These are phyloP conservation scores for Onygenales sp. DNA, from an alignment of 2,329 filamentous ascomycete species.

Conservation along the genomic window DNA sequence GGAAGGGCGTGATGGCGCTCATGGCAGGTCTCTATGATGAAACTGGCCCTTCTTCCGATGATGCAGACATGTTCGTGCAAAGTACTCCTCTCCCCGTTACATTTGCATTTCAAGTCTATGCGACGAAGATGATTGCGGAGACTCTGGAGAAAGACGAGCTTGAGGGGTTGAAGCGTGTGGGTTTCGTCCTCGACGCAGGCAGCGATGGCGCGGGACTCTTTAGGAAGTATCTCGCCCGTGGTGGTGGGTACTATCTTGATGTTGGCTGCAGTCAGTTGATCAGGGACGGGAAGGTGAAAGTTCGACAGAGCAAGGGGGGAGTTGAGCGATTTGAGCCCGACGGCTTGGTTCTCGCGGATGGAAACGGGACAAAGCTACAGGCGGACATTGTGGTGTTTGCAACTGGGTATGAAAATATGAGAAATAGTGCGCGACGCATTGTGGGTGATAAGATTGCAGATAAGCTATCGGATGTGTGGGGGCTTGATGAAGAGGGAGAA, in stretches of 20 bases:
- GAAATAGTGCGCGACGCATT: slow-evolving; percentile 49
- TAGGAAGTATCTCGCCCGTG: slow-evolving; percentile 37
- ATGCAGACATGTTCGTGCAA: slow-evolving; percentile 41
- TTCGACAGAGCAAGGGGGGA: slow-evolving; percentile 48
- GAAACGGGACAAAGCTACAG: slow-evolving; percentile 41
- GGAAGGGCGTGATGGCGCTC: slow-evolving; percentile 36
- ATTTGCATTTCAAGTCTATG: slow-evolving; percentile 35
- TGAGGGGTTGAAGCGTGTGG: slow-evolving; percentile 37
- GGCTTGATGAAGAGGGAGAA: slow-evolving; percentile 48
- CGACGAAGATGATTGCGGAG: slow-evolving; percentile 32
- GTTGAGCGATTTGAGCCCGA: slow-evolving; percentile 42
- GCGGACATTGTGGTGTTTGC: slow-evolving; percentile 57
- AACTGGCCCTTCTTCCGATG: slow-evolving; percentile 38
- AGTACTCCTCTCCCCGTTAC: slow-evolving; percentile 39
- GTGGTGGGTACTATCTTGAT: slow-evolving; percentile 53
- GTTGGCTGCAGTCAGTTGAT: slow-evolving; percentile 47
- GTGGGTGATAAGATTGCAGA: slow-evolving; percentile 54
- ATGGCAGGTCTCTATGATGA: slow-evolving; percentile 39
- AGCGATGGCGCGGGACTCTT: slow-evolving; percentile 33
- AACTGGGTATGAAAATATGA: slow-evolving; percentile 61
- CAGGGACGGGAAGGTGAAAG: slow-evolving; percentile 49
- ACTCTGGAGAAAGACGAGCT: slow-evolving; percentile 33
- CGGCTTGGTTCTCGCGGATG: slow-evolving; percentile 44
- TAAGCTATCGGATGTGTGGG: slow-evolving; percentile 49
- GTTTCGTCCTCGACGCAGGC: slow-evolving; percentile 35